Percentiles rank a stretch among this genome's conserved stretches.
Evolutionary conservation across 148 eudicot species (phyloP).

Genomic region (Rhododendron ovatum): DNA sequence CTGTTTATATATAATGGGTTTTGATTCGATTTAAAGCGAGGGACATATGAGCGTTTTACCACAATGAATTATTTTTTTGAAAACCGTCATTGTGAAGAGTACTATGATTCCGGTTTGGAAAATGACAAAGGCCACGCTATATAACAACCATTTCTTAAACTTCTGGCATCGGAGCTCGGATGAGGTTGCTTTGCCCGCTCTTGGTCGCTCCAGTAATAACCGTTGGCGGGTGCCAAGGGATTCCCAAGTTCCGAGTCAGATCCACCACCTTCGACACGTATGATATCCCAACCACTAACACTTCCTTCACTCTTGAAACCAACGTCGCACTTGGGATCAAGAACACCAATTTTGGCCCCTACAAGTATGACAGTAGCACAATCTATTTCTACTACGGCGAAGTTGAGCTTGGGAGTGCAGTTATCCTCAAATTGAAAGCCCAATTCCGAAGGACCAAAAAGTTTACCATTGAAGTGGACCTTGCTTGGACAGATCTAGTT

Average conservation of each 20-base stretch:
- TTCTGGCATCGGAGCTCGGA: conserved; percentile 11
- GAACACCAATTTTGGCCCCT: conserved; percentile 11
- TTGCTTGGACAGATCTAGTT: background rate
- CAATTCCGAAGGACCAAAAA: conserved; percentile 2
- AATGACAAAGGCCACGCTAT: background rate
- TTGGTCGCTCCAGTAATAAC: too few species aligned
- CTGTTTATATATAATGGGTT: too few species aligned
- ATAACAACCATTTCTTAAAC: background rate
- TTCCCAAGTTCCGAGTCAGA: conserved; percentile 7
- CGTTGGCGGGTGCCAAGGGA: too few species aligned
- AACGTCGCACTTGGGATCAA: conserved; percentile 11
- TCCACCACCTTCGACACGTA: background rate
- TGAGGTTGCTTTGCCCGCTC: background rate
- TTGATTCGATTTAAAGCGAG: too few species aligned
- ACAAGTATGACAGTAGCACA: background rate
- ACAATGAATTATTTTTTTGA: too few species aligned
- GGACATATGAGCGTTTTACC: too few species aligned
- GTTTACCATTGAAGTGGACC: background rate
- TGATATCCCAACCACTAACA: background rate
- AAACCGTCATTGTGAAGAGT: conserved; percentile 5
- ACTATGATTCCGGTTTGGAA: conserved; percentile 7
- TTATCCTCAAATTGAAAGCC: background rate
- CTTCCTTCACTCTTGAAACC: background rate
- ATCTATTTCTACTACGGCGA: conserved; percentile 9
- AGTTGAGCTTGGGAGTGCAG: background rate